phyloP scores from a whole-genome alignment of 1,284 basidiomycete species.

The Austroboletus rostrupii region DNA sequence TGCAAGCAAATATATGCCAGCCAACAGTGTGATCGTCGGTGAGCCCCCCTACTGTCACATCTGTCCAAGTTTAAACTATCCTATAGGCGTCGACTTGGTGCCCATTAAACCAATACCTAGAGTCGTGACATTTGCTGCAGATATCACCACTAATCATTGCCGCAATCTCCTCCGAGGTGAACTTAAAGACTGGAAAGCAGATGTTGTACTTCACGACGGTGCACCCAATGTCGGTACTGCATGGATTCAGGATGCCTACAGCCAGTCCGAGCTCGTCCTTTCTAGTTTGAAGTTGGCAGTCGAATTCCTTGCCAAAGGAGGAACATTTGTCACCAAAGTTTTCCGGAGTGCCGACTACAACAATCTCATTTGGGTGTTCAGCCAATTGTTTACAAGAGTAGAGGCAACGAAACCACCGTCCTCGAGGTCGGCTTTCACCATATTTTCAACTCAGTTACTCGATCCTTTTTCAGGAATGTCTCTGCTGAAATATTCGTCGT shows the following conservation, averaged over 20 bases:
- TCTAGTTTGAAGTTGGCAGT: slow-evolving; percentile 96
- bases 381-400: slow-evolving; percentile 92
- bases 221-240: slow-evolving; percentile 99
- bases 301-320: slow-evolving; percentile 92
- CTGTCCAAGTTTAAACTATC: slow-evolving; percentile 10
- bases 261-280: slow-evolving; percentile 94
- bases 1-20: slow-evolving; percentile 97
- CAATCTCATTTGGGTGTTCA: slow-evolving; percentile 98
- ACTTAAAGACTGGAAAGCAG: slow-evolving; percentile 99
- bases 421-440: slow-evolving; percentile 63
- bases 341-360: slow-evolving; percentile 99
- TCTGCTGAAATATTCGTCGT: slow-evolving; percentile 99
- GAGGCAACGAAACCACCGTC: slow-evolving; percentile 99
- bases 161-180: slow-evolving; percentile 84
- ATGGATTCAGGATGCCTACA: slow-evolving; percentile 99
- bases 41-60: slow-evolving; percentile 25
- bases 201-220: slow-evolving; percentile 99
- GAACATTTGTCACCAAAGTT: slow-evolving; percentile 97
- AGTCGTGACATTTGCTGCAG: slow-evolving; percentile 88
- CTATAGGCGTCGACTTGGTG: slow-evolving; percentile 86
- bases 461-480: slow-evolving; percentile 69
- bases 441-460: slow-evolving; percentile 1
- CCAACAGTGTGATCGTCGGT: slow-evolving; percentile 94
- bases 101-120: slow-evolving; percentile 95
- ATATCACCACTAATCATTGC: slow-evolving; percentile 93